These are phyloP conservation scores for Aspergillus leporis DNA, from an alignment of 495 filamentous ascomycete genomes.

Conservation along the genomic window DNA sequence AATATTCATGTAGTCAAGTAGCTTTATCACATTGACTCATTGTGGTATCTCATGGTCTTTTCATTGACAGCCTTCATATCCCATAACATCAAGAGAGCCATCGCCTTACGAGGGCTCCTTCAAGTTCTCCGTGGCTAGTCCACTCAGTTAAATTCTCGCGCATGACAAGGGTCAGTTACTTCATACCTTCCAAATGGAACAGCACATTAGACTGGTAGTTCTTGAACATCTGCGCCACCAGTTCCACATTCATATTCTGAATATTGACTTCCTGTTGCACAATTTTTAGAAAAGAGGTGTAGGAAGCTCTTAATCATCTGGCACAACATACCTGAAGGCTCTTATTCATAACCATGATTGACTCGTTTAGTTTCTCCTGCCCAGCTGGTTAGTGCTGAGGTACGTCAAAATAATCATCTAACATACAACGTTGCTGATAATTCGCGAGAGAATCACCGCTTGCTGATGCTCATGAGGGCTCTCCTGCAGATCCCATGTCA, in stretches of 20 bases:
- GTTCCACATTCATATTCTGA: constrained; percentile 96
- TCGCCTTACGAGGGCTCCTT: constrained; percentile 67
- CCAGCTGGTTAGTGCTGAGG: constrained; percentile 8
- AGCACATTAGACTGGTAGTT: constrained; percentile 98
- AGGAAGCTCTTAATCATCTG: neutral
- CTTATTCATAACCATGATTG: constrained; percentile 88
- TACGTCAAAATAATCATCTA: constrained; percentile 7
- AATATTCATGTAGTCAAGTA: constrained; percentile 5
- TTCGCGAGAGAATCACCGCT: constrained; percentile 85
- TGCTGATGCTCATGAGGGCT: constrained; percentile 98
- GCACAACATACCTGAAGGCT: constrained; percentile 69
- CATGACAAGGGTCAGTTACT: neutral
- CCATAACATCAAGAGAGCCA: neutral
- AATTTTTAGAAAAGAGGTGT: neutral
- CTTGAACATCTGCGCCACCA: constrained; percentile 99
- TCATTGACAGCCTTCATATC: constrained; percentile 4
- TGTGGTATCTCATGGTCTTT: constrained; percentile 4
- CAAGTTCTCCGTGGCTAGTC: constrained; percentile 77
- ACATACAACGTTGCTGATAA: constrained; percentile 93
- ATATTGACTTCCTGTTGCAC: constrained; percentile 83
- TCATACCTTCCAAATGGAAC: constrained; percentile 91
- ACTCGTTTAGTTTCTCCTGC: constrained; percentile 97
- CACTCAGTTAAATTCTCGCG: constrained; percentile 11
- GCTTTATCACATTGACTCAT: neutral
- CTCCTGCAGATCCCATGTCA: constrained; percentile 57